These are phyloP conservation scores for Neurospora sp. DNA, from an alignment of 2,329 filamentous ascomycete genomes.

Conservation along the genomic window DNA sequence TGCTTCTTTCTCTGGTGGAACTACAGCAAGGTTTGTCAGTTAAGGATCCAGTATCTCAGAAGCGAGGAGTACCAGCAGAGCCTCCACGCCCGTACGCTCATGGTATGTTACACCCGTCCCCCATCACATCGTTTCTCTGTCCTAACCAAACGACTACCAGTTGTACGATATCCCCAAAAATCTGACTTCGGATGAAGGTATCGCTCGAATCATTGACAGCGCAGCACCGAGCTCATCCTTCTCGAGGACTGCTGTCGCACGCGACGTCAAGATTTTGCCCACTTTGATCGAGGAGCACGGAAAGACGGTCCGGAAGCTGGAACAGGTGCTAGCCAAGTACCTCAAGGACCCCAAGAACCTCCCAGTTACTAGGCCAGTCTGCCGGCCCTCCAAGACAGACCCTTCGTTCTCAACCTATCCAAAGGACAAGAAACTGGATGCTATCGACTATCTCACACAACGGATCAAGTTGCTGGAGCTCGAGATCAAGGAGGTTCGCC, in stretches of 20 bases:
- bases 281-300: slow-evolving; percentile 78
- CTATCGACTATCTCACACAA: slow-evolving; percentile 84
- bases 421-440: slow-evolving; percentile 70
- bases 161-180: slow-evolving; percentile 75
- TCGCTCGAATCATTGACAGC: slow-evolving; percentile 72
- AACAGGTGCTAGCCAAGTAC: slow-evolving; percentile 79
- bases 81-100: slow-evolving; percentile 64
- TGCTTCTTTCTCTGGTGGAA: slow-evolving; percentile 83
- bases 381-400: slow-evolving; percentile 73
- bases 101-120: slow-evolving; percentile 34
- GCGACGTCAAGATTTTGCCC: slow-evolving; percentile 87
- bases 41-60: slow-evolving; percentile 74
- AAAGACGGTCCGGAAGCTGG: slow-evolving; percentile 68
- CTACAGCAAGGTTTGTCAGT: slow-evolving; percentile 60
- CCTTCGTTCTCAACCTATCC: slow-evolving; percentile 54
- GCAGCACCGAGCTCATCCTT: slow-evolving; percentile 70
- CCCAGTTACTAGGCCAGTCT: slow-evolving; percentile 66
- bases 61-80: slow-evolving; percentile 82
- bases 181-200: slow-evolving; percentile 75
- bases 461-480: slow-evolving; percentile 75
- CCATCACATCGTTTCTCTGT: not conserved
- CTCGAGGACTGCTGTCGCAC: slow-evolving; percentile 71
- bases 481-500: slow-evolving; percentile 74
- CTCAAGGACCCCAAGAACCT: slow-evolving; percentile 77
- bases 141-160: slow-evolving; percentile 31